phyloP scores from a whole-genome alignment of 305 asterid species.

The Plantago rigida region DNA sequence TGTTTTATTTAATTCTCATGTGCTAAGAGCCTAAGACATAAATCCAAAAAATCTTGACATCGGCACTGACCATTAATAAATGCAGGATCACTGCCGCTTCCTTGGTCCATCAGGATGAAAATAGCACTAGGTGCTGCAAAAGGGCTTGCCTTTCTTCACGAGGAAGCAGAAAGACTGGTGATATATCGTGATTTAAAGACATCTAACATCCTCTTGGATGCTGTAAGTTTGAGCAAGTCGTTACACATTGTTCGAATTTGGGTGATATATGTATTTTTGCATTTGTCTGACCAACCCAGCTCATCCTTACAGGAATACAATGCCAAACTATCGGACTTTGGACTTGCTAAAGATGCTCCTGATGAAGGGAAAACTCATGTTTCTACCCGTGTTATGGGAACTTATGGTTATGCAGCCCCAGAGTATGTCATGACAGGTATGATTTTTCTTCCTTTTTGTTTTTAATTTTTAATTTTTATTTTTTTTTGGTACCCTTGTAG shows the following conservation, averaged over 20 bases:
- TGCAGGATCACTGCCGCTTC: conserved; percentile 92
- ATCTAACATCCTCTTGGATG: conserved; percentile 81
- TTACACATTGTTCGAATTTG: conserved; percentile 4
- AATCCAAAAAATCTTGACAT: not conserved
- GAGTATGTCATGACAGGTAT: conserved; percentile 97
- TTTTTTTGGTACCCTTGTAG: not conserved
- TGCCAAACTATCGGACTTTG: conserved; percentile 94
- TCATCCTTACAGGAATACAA: conserved; percentile 61
- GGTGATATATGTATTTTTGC: not conserved
- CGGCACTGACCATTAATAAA: not conserved
- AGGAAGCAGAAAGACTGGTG: conserved; percentile 94
- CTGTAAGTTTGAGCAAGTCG: conserved; percentile 42
- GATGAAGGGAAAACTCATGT: conserved; percentile 93
- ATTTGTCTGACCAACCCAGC: conserved; percentile 6
- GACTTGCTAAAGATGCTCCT: conserved; percentile 97
- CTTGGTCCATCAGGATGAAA: conserved; percentile 95
- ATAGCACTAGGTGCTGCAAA: conserved; percentile 93
- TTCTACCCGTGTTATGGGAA: conserved; percentile 97
- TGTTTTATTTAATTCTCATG: no score
- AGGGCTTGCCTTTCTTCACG: conserved; percentile 93
- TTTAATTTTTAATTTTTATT: not conserved
- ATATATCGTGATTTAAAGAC: conserved; percentile 95
- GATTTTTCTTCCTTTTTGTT: not conserved
- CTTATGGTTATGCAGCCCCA: conserved; percentile 96
- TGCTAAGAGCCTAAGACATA: no score